Evolutionary conservation across 176 grass and related monocot genomes (phyloP), one percentile per base, ranked within the genome.

Genomic region (Carex cristatella): DNA sequence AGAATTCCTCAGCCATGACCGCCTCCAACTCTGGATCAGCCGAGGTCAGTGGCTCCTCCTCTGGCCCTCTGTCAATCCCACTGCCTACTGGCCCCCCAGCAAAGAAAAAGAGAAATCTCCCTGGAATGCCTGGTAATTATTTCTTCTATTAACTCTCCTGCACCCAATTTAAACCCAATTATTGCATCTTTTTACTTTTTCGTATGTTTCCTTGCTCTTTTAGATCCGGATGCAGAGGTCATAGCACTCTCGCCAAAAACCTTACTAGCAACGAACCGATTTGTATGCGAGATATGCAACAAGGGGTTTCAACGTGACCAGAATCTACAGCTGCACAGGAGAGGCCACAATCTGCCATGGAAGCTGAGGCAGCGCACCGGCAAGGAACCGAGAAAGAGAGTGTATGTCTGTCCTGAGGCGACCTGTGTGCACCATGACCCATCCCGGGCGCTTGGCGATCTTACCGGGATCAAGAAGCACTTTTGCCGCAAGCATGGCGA

Each of bases 221-320:
- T 87, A 98, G 96, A 98, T 94, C 96, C 96, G 86, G 91, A 95
- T 67, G 96, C 96, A 53, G 96, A 98, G 86, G 93, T 98, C 76
- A 93, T 98, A 78, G 96, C 96, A 38, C 90, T 98, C 19, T 98
- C 96, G 62, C 96, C 95, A 79, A 95, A 92, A 88, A 94, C 96
- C 85, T 89, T 98, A 51, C 33, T 98, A 65, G 96, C 96, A 62
- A 98, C 96, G 5, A 98, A 98, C 80, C 40, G 93, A 85, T 98
- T 98, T 67, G 96, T 98, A 87, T 98, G 96, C 83, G 96, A 98
- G 89, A 95, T 98, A 90, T 98, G 96, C 90, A 94, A 92, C 83
- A 98, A 98, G 93, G 96, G 96, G 63, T 98, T 98, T 88, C 96
- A 98, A 85, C 69, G 96, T 55, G 96, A 98, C 84, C 96, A 98